These are phyloP conservation scores for Coniella vitis DNA, from an alignment of 2,329 filamentous ascomycete genomes.

Conservation along the genomic window DNA sequence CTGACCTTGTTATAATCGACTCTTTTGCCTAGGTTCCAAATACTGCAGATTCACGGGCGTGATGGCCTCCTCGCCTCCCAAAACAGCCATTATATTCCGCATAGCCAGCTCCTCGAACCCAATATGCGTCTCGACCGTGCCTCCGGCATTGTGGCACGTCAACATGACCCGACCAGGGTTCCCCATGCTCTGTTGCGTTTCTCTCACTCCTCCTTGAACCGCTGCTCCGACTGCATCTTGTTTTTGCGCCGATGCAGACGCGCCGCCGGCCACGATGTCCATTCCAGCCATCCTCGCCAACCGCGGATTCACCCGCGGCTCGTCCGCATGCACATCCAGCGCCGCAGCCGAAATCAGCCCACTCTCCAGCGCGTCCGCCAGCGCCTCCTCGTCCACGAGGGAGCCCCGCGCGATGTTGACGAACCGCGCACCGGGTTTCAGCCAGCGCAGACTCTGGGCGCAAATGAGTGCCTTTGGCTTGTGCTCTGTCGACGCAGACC, in stretches of 20 bases:
- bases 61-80: slow-evolving; percentile 42
- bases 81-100: slow-evolving; percentile 57
- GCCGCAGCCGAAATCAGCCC: slow-evolving; percentile 46
- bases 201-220: neutral
- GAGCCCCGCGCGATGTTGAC: slow-evolving; percentile 61
- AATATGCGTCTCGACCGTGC: slow-evolving; percentile 58
- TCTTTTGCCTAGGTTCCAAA: slow-evolving; percentile 26
- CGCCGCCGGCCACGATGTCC: neutral
- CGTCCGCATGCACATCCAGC: slow-evolving; percentile 57
- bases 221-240: neutral
- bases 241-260: no score
- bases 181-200: neutral
- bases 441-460: slow-evolving; percentile 36
- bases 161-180: slow-evolving; percentile 43
- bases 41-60: slow-evolving; percentile 58
- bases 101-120: slow-evolving; percentile 62
- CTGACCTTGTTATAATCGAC: slow-evolving; percentile 4
- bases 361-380: slow-evolving; percentile 50
- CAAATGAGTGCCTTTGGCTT: slow-evolving; percentile 37
- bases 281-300: slow-evolving; percentile 33
- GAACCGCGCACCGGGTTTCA: slow-evolving; percentile 50
- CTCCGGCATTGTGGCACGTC: slow-evolving; percentile 62
- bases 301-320: slow-evolving; percentile 46
- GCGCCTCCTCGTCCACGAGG: slow-evolving; percentile 58
- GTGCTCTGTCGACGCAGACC: no score